Percentiles rank a stretch among this genome's conserved stretches.
These are phyloP conservation scores for Parastagonospora nodorum DNA, from an alignment of 2,329 filamentous ascomycete genomes.

Conservation along the genomic window DNA sequence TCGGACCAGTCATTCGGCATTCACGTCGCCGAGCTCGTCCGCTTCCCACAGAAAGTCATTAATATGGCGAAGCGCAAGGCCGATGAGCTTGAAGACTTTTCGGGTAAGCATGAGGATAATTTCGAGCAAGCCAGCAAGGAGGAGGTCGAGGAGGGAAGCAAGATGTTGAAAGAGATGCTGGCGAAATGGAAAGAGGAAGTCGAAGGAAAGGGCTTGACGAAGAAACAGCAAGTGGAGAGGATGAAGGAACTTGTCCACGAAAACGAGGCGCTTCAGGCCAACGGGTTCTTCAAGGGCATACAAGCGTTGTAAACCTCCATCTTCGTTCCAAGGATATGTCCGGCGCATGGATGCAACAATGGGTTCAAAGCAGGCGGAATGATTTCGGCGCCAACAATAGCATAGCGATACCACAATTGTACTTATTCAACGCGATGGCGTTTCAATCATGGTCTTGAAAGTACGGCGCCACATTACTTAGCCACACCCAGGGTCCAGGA, in stretches of 20 bases:
- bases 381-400: background rate
- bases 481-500: slow-evolving; percentile 6
- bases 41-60: slow-evolving; percentile 95
- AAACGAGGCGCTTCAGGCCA: slow-evolving; percentile 67
- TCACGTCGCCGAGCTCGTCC: slow-evolving; percentile 94
- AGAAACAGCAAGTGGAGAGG: slow-evolving; percentile 73
- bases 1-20: slow-evolving; percentile 99
- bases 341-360: too few species aligned
- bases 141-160: slow-evolving; percentile 88
- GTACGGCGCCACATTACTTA: slow-evolving; percentile 2
- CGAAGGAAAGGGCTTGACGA: slow-evolving; percentile 61
- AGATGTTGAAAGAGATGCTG: slow-evolving; percentile 81
- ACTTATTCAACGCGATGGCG: background rate
- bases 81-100: slow-evolving; percentile 96
- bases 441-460: background rate
- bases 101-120: slow-evolving; percentile 70
- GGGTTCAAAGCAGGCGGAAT: background rate
- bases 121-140: slow-evolving; percentile 64
- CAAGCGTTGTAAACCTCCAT: slow-evolving; percentile 48
- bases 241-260: slow-evolving; percentile 79
- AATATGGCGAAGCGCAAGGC: slow-evolving; percentile 99
- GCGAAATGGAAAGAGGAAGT: slow-evolving; percentile 80
- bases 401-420: slow-evolving; percentile 3
- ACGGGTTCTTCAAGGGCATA: slow-evolving; percentile 69
- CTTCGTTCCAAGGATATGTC: too few species aligned